Conservation (phyloP, 306 rosid species). For the Acmispon strigosus region DNA sequence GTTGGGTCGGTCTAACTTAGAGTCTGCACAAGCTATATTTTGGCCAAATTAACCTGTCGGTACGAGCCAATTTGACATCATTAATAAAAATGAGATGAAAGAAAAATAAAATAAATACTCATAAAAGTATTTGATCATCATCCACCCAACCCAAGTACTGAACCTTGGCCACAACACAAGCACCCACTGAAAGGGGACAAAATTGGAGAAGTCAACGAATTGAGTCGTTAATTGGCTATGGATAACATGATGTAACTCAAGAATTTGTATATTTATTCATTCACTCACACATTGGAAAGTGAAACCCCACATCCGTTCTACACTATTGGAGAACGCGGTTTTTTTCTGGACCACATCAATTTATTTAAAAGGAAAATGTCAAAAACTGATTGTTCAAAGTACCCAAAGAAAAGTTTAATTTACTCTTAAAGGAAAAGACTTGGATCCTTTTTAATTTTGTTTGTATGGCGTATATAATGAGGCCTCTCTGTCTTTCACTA, state of each 20-base stretch:
- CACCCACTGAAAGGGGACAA: constrained; percentile 17
- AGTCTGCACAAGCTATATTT: too few relatives aligned
- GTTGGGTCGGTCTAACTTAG: too few relatives aligned
- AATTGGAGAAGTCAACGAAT: constrained; percentile 23
- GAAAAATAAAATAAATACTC: too few relatives aligned
- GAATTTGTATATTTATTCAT: neutral
- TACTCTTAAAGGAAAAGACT: neutral
- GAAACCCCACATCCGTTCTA: neutral
- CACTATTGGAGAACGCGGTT: neutral
- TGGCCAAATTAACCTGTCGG: too few relatives aligned
- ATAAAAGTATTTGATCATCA: too few relatives aligned
- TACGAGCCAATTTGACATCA: too few relatives aligned
- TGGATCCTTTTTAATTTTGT: neutral
- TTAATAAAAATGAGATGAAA: too few relatives aligned
- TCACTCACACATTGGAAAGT: constrained; percentile 7
- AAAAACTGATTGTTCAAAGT: neutral
- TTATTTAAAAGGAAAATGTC: neutral
- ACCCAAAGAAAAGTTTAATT: neutral
- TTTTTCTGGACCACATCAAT: neutral
- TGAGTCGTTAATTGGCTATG: constrained; percentile 25
- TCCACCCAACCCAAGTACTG: too few relatives aligned
- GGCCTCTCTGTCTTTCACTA: constrained; percentile 7
- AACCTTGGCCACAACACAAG: neutral
- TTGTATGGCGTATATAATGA: neutral
- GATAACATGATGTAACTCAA: neutral